Conservation (phyloP, 805 yeast genomes). For the Starmerella khaoyaiensis region DNA sequence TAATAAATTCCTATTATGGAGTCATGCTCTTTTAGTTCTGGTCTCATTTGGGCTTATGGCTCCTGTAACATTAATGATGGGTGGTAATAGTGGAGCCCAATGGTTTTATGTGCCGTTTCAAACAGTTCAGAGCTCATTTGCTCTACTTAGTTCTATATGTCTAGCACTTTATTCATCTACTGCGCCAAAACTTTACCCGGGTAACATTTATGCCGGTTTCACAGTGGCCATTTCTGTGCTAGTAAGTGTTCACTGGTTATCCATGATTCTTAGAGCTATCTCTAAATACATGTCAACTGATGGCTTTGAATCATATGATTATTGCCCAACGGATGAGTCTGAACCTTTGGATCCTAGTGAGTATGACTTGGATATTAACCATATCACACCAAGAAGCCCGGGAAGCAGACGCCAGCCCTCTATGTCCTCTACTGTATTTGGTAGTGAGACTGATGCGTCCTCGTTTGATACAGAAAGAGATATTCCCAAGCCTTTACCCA, state of each 20-base stretch:
- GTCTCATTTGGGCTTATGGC: conserved; percentile 42
- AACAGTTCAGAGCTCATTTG: conserved; percentile 34
- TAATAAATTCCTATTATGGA: conserved; percentile 38
- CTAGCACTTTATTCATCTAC: conserved; percentile 46
- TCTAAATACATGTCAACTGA: conserved; percentile 11
- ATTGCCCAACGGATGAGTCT: not conserved
- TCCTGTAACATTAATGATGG: conserved; percentile 55
- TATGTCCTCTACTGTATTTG: conserved; percentile 10
- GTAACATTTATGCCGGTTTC: conserved; percentile 58
- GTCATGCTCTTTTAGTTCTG: conserved; percentile 40
- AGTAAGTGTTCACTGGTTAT: conserved; percentile 40
- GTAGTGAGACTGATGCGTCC: conserved; percentile 13
- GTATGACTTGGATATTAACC: conserved; percentile 6
- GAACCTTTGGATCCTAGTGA: conserved; percentile 4
- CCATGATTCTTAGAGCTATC: conserved; percentile 22
- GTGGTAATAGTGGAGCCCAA: conserved; percentile 46
- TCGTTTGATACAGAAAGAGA: conserved; percentile 12
- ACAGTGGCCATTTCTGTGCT: conserved; percentile 46
- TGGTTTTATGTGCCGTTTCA: conserved; percentile 40
- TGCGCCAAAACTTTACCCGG: conserved; percentile 60
- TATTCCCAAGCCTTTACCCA: conserved; percentile 1
- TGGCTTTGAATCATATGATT: conserved; percentile 10
- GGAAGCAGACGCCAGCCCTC: conserved; percentile 10
- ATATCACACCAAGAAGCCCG: too few species aligned
- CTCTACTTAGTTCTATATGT: conserved; percentile 40